These are phyloP conservation scores for Coleophoma crateriformis DNA, from an alignment of 2,329 filamentous ascomycete genomes.

Conservation along the genomic window DNA sequence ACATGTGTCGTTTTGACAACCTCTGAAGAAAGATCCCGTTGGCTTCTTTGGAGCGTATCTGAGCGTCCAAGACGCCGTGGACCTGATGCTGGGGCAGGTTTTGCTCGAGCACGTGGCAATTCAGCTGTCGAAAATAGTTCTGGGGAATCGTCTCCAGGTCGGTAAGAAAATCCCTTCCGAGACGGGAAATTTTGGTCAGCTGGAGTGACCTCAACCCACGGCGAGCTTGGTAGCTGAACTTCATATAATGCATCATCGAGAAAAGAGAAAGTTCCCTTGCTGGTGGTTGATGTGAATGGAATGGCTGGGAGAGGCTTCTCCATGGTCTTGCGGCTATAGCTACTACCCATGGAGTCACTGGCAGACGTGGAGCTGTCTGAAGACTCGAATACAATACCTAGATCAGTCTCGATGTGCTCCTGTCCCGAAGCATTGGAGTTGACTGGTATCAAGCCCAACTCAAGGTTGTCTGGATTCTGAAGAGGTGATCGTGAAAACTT, in stretches of 20 bases:
- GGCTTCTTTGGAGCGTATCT: neutral
- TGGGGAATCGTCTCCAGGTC: constrained; percentile 1
- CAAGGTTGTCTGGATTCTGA: no score
- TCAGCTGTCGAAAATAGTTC: neutral
- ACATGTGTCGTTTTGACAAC: neutral
- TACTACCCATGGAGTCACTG: neutral
- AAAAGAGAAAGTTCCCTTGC: neutral
- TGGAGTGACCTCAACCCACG: neutral
- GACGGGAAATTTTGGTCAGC: neutral
- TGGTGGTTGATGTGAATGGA: neutral
- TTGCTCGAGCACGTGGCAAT: neutral
- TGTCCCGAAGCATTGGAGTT: neutral
- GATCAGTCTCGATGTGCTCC: neutral
- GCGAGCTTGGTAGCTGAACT: neutral
- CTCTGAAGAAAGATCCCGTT: neutral
- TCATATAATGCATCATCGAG: neutral
- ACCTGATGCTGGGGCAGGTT: constrained; percentile 3
- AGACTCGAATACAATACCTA: neutral
- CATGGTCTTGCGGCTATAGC: no score
- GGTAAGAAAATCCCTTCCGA: constrained; percentile 2
- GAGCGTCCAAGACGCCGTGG: neutral
- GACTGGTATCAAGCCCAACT: no score
- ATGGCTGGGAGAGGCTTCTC: neutral
- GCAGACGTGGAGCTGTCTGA: neutral
- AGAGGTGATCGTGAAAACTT: no score